These are phyloP conservation scores for Dendrostoma leiphaemia DNA, from an alignment of 2,329 filamentous ascomycete species.

Conservation along the genomic window DNA sequence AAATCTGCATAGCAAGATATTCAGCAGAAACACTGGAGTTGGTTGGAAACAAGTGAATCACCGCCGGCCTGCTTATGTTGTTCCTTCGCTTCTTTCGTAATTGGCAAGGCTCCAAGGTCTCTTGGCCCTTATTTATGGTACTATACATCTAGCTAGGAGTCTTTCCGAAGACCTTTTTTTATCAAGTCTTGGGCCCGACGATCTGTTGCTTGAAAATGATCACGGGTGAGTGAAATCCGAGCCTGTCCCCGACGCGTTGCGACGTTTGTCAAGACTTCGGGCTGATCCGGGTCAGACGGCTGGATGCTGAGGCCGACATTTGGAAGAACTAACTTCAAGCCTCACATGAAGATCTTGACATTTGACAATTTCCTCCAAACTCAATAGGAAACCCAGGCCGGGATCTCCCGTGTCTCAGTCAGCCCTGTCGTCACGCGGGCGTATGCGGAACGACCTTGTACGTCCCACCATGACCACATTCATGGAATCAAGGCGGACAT, in stretches of 20 bases:
- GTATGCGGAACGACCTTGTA: no score
- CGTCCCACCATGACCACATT: neutral
- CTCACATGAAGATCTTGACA: no score
- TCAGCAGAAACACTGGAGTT: no score
- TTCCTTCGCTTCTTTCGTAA: no score
- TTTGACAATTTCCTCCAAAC: no score
- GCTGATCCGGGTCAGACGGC: constrained; percentile 1
- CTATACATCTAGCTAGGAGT: no score
- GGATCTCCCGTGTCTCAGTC: neutral
- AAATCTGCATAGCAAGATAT: no score
- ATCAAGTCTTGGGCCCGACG: neutral
- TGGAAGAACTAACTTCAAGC: neutral
- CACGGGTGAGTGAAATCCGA: neutral
- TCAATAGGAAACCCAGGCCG: neutral
- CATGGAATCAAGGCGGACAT: neutral
- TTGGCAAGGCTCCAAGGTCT: no score
- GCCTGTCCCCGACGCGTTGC: neutral
- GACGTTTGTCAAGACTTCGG: neutral
- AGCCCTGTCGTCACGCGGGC: neutral
- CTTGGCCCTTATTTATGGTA: no score
- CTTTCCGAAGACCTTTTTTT: no score
- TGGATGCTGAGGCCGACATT: neutral
- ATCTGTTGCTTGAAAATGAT: neutral
- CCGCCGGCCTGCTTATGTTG: no score
- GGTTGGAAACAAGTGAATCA: no score